These are phyloP conservation scores for Byssothecium circinans DNA, from an alignment of 2,329 filamentous ascomycete species.

Conservation along the genomic window DNA sequence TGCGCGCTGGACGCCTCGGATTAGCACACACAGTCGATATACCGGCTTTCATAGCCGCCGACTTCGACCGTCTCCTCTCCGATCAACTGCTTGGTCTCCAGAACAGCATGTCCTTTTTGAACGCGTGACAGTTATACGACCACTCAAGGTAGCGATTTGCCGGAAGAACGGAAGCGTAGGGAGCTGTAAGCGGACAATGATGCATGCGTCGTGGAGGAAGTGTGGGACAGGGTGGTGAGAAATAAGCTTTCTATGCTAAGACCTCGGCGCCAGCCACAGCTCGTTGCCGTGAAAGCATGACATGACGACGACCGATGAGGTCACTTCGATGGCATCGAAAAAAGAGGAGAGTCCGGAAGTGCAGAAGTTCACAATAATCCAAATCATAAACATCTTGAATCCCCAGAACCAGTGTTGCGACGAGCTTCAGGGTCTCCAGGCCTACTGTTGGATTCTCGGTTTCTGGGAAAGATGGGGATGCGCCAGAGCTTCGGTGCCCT, in stretches of 20 bases:
- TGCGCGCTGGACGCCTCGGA: too few species aligned
- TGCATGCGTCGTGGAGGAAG: slow-evolving; percentile 14
- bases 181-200: slow-evolving; percentile 2
- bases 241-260: slow-evolving; percentile 11
- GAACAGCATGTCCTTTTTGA: not conserved
- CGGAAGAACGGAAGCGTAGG: slow-evolving; percentile 9
- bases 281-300: slow-evolving; percentile 3
- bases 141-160: slow-evolving; percentile 3
- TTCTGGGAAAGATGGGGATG: not conserved
- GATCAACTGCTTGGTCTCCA: not conserved
- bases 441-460: not conserved
- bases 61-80: not conserved
- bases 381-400: slow-evolving; percentile 1
- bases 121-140: not conserved
- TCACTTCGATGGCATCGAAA: not conserved
- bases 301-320: slow-evolving; percentile 4
- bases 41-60: not conserved
- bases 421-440: not conserved
- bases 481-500: too few species aligned
- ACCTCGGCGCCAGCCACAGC: slow-evolving; percentile 7
- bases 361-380: too few species aligned
- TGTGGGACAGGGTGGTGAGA: slow-evolving; percentile 5
- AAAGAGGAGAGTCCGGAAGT: too few species aligned
- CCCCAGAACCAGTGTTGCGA: not conserved
- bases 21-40: too few species aligned